Base-by-base conservation (phyloP, 495 filamentous ascomycete genomes). In the Penicillium macrosclerotiorum region DNA sequence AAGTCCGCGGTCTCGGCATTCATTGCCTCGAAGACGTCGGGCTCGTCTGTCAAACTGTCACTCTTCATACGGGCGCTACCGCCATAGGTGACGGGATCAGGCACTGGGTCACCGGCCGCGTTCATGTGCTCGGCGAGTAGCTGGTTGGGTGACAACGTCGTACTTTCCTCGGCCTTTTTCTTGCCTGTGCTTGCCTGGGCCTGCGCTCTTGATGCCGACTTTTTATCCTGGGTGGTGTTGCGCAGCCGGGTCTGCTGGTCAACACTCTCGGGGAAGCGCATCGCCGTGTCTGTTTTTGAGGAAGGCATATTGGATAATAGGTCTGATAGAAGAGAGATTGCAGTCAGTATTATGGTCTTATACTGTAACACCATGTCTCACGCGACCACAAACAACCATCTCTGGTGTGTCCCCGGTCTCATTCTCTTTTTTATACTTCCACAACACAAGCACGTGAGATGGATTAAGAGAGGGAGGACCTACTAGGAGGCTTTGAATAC, bases 1-100 rank as follows among this genome's bases (percentile, higher is more conserved):
- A 72, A 72, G 27, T 69, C 62, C 6, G 60, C 51, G 19, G 54
- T 57, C 1, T 68, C 60, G 8, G 62, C 55, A 16, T 48, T 58
- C 38, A 62, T 60, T 2, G 67, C 67, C 0, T 58, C 58, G 11
- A 49, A 61, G 8, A 63, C 12, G 36, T 71, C 63, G 3, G 47
- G 34, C 20, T 62, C 54, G 8, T 68, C 60, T 5, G 33, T 36
- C 33, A 36, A 12, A 19, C 17, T 36, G n/a, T 56, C 47, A 14
- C 62, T 60, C 24, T 44, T 49, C 3, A 26, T 40, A 38, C 51
- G 50, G 14, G 32, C 27, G 6, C 48, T 57, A 24, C 67, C 60
- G 6, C 42, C 55, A 37, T 36, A 42, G 18, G 54, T 30, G 2
- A 38, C 43, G 5, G 57, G 49, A 18, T 75, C 67, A 16, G 67